Evolutionary conservation across 1,284 basidiomycete species (phyloP).

Genomic region (Jaminaea rosea): DNA sequence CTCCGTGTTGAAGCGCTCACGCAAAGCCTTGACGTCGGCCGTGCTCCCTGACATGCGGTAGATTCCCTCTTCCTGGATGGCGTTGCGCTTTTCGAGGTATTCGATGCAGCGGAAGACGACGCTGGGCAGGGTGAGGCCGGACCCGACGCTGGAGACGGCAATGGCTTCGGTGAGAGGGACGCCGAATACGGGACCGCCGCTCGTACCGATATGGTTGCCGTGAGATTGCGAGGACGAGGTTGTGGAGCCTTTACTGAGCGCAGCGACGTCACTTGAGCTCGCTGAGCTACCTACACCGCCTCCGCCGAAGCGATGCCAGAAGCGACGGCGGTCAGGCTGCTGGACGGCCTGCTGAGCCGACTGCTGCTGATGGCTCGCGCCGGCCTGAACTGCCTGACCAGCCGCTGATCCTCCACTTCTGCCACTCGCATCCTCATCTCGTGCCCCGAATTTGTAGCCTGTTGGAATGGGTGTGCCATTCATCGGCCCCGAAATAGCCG

Average conservation of each 20-base stretch:
- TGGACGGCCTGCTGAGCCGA: neutral
- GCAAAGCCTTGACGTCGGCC: constrained; percentile 84
- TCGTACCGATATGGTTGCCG: too few relatives aligned
- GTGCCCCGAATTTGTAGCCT: constrained; percentile 67
- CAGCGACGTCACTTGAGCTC: constrained; percentile 11
- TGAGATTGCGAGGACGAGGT: constrained; percentile 11
- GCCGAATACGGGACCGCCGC: constrained; percentile 88
- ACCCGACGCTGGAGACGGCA: constrained; percentile 67
- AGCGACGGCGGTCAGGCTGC: constrained; percentile 39
- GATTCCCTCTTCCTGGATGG: constrained; percentile 92
- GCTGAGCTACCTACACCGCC: neutral
- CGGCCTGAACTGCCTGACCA: neutral
- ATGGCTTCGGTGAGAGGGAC: constrained; percentile 79
- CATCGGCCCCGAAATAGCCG: constrained; percentile 81
- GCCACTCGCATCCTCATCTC: constrained; percentile 13
- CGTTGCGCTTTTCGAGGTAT: constrained; percentile 61
- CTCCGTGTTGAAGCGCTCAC: constrained; percentile 77
- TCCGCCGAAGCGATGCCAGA: constrained; percentile 35
- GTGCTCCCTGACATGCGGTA: constrained; percentile 61
- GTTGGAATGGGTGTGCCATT: constrained; percentile 74
- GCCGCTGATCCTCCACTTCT: too few relatives aligned
- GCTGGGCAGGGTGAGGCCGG: constrained; percentile 69
- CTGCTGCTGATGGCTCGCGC: neutral
- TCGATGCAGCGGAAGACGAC: constrained; percentile 76
- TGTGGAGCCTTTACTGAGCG: constrained; percentile 9